Evolutionary conservation across 495 filamentous ascomycete genomes (phyloP).

Genomic region (Chaetomium cochliodes): DNA sequence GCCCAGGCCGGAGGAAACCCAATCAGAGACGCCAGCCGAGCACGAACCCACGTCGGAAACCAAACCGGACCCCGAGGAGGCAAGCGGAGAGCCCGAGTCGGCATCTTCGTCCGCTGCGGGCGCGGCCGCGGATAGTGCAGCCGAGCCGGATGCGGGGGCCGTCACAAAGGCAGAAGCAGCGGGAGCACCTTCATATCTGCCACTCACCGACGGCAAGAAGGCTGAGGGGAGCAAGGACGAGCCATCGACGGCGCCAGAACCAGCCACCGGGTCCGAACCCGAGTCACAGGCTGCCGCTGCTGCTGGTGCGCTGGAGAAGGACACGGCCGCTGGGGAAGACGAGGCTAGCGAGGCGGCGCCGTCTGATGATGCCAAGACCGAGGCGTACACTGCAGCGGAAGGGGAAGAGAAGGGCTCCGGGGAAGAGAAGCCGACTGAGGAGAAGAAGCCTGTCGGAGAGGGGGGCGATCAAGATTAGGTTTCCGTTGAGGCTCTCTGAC

Average conservation of each 20-base stretch:
- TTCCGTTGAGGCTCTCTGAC: not conserved
- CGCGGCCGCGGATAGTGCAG: not conserved
- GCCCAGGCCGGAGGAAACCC: not conserved
- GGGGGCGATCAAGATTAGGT: not conserved
- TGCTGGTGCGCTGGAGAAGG: not conserved
- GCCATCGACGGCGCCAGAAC: constrained; percentile 17
- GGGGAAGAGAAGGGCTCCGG: not conserved
- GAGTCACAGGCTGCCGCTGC: not conserved
- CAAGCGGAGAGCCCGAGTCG: not conserved
- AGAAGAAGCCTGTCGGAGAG: not conserved
- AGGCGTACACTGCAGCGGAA: not conserved
- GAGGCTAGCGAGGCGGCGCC: constrained; percentile 20
- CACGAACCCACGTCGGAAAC: not conserved
- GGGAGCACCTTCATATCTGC: not conserved
- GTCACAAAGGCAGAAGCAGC: not conserved
- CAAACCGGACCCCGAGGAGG: constrained; percentile 2
- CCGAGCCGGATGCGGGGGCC: not conserved
- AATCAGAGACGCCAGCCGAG: too few species aligned
- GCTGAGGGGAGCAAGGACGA: constrained; percentile 14
- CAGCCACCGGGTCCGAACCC: not conserved
- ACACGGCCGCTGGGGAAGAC: constrained; percentile 7
- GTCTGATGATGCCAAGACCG: not conserved
- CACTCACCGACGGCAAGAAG: constrained; percentile 19
- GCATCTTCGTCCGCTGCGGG: not conserved
- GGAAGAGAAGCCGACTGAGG: not conserved